These are phyloP conservation scores for Tuber microsphaerosporum DNA, from an alignment of 495 filamentous ascomycete genomes.

Conservation along the genomic window DNA sequence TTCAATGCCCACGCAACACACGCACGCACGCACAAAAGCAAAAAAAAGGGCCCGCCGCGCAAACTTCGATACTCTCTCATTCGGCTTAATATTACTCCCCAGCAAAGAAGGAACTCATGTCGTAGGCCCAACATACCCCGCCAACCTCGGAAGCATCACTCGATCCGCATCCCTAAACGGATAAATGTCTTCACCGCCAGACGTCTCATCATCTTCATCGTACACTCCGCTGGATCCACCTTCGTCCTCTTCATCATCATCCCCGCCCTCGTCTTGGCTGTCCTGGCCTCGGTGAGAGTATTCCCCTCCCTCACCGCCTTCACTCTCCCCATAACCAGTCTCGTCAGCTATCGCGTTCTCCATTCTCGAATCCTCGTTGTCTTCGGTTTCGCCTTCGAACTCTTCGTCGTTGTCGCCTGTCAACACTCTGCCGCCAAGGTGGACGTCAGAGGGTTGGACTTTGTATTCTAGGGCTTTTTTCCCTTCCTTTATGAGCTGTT, in stretches of 20 bases:
- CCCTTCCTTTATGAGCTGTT: slow-evolving; percentile 80
- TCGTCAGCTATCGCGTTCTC: slow-evolving; percentile 15
- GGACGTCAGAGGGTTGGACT: slow-evolving; percentile 68
- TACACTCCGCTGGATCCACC: background rate
- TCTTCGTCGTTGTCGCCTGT: slow-evolving; percentile 56
- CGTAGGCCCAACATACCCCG: background rate
- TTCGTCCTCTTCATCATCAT: slow-evolving; percentile 21
- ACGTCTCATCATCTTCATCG: background rate
- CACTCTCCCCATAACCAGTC: slow-evolving; percentile 10
- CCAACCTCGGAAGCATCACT: background rate
- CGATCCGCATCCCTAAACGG: background rate
- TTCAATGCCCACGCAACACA: background rate
- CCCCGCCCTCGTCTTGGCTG: slow-evolving; percentile 26
- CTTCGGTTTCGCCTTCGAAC: slow-evolving; percentile 37
- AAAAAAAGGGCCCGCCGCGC: background rate
- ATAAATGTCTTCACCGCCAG: background rate
- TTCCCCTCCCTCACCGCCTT: slow-evolving; percentile 29
- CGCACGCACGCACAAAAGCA: background rate
- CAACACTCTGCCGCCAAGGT: slow-evolving; percentile 74
- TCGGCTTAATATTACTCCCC: background rate
- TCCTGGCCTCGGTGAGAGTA: slow-evolving; percentile 24
- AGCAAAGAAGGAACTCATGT: background rate
- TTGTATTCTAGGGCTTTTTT: slow-evolving; percentile 77
- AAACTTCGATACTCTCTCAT: background rate
- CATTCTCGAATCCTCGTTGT: slow-evolving; percentile 20